These are phyloP conservation scores for Tricholoma saponaceum DNA, from an alignment of 768 basidiomycete species.

Conservation along the genomic window DNA sequence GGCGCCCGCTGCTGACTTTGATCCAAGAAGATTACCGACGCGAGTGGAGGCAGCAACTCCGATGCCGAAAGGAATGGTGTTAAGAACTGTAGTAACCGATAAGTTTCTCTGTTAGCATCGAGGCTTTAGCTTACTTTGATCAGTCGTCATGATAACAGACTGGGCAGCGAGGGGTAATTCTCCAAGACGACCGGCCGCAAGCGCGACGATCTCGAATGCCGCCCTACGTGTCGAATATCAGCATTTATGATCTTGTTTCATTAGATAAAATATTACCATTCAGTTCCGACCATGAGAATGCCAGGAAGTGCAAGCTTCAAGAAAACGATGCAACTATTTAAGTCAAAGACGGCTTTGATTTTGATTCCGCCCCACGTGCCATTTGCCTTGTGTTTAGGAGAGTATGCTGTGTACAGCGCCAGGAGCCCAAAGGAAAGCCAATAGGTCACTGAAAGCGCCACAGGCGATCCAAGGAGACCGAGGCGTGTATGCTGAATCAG, in stretches of 20 bases:
- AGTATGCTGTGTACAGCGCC: slow-evolving; percentile 42
- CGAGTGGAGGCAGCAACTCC: slow-evolving; percentile 72
- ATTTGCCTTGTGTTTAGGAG: slow-evolving; percentile 50
- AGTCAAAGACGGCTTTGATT: slow-evolving; percentile 39
- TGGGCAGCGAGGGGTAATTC: slow-evolving; percentile 68
- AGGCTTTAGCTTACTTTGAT: slow-evolving; percentile 54
- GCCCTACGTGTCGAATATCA: slow-evolving; percentile 41
- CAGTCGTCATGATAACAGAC: slow-evolving; percentile 76
- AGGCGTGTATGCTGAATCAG: slow-evolving; percentile 64
- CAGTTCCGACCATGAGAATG: slow-evolving; percentile 75
- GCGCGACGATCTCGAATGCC: slow-evolving; percentile 77
- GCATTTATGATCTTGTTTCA: not conserved
- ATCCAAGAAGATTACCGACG: slow-evolving; percentile 70
- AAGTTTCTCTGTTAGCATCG: not conserved
- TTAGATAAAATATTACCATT: slow-evolving; percentile 53
- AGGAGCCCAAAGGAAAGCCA: slow-evolving; percentile 64
- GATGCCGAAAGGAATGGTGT: slow-evolving; percentile 74
- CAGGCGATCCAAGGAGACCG: slow-evolving; percentile 61
- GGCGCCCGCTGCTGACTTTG: slow-evolving; percentile 46
- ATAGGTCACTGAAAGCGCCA: slow-evolving; percentile 66
- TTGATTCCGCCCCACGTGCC: slow-evolving; percentile 63
- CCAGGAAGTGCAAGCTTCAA: slow-evolving; percentile 71
- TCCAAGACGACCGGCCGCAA: slow-evolving; percentile 71
- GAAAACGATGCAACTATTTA: slow-evolving; percentile 49
- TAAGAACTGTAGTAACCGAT: slow-evolving; percentile 41